Evolutionary conservation across 2,329 filamentous ascomycete species (phyloP).

Genomic region (Penicillium sp.): DNA sequence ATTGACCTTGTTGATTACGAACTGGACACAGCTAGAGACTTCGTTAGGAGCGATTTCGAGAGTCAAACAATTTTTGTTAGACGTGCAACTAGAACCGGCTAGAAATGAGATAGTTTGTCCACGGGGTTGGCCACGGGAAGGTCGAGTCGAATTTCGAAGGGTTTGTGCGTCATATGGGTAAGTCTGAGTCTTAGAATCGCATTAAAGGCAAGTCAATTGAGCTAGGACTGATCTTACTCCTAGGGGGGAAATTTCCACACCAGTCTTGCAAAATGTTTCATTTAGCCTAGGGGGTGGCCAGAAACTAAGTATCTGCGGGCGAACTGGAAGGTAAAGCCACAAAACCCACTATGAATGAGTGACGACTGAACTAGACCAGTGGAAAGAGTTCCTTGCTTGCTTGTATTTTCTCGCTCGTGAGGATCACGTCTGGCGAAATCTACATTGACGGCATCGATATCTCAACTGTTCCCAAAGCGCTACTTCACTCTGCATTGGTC

Average conservation of each 20-base stretch:
- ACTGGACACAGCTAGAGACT: constrained; percentile 1
- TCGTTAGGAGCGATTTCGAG: neutral
- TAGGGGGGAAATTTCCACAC: neutral
- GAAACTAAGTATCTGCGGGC: neutral
- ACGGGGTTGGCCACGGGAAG: neutral
- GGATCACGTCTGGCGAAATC: neutral
- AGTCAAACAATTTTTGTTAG: neutral
- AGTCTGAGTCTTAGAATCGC: neutral
- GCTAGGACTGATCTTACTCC: neutral
- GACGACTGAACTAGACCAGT: neutral
- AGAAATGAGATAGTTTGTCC: neutral
- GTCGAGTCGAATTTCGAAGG: neutral
- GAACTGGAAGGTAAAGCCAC: neutral
- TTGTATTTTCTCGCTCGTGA: neutral
- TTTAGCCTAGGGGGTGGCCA: neutral
- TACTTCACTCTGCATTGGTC: neutral
- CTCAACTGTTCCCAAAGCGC: neutral
- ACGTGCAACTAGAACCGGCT: neutral
- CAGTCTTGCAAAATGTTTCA: neutral
- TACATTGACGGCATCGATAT: neutral
- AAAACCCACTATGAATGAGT: neutral
- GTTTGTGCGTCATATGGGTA: neutral
- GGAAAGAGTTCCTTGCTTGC: neutral
- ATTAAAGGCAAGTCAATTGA: neutral
- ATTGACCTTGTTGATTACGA: neutral